phyloP scores from a whole-genome alignment of 2,329 filamentous ascomycete genomes.

The Cladosporium sp. region DNA sequence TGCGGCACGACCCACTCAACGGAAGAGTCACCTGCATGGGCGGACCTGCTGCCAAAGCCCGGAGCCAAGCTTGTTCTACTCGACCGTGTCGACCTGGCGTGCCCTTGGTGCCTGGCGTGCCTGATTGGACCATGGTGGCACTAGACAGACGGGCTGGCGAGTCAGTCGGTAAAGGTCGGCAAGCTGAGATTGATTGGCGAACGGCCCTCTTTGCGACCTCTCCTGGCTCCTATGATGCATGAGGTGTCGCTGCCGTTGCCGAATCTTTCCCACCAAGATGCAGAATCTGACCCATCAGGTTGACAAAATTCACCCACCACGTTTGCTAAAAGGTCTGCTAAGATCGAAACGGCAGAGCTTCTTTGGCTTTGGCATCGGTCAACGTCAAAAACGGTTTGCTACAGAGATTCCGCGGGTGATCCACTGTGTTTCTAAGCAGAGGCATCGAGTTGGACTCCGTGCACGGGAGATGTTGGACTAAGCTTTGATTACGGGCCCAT shows the following conservation, averaged over 20 bases:
- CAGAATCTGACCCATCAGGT: too few species aligned
- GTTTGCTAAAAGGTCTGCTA: not conserved
- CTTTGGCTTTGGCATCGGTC: not conserved
- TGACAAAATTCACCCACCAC: not conserved
- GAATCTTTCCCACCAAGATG: too few species aligned
- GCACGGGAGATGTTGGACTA: not conserved
- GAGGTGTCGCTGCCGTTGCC: too few species aligned
- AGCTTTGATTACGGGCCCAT: constrained; percentile 10
- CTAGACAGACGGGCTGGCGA: not conserved
- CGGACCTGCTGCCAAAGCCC: not conserved
- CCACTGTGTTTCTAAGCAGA: not conserved
- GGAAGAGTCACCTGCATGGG: not conserved
- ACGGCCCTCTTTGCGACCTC: not conserved
- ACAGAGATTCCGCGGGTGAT: not conserved
- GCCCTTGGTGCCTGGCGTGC: too few species aligned
- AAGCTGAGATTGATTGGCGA: not conserved
- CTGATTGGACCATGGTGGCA: not conserved
- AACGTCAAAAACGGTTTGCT: not conserved
- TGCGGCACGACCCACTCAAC: not conserved
- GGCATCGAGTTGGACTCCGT: not conserved
- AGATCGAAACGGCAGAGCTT: not conserved
- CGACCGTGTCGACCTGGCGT: too few species aligned
- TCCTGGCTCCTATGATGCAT: not conserved
- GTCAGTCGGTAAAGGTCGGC: not conserved
- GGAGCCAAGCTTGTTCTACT: not conserved